Conservation (phyloP, 2,329 filamentous ascomycete genomes). For the Chrysoporthe austroafricana region DNA sequence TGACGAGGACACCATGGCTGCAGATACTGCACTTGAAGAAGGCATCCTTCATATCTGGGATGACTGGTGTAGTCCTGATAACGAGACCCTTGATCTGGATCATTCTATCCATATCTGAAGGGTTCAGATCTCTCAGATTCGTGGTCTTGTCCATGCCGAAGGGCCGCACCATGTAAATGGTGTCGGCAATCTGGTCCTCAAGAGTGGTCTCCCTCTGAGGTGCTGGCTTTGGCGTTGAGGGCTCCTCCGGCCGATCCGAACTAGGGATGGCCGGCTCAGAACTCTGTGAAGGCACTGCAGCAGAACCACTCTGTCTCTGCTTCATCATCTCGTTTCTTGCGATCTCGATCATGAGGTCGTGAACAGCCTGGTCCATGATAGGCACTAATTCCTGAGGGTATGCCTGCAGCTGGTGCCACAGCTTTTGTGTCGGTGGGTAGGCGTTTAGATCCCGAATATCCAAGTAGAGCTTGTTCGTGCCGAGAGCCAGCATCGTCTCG, state of each 20-base stretch:
- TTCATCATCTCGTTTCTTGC: slow-evolving; percentile 79
- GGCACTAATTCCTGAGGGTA: slow-evolving; percentile 97
- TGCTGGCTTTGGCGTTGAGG: slow-evolving; percentile 47
- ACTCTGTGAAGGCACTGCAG: slow-evolving; percentile 57
- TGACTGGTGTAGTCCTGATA: slow-evolving; percentile 92
- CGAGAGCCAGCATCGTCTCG: slow-evolving; percentile 88
- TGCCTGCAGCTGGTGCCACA: slow-evolving; percentile 93
- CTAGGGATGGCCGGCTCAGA: slow-evolving; percentile 79
- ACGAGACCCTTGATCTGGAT: slow-evolving; percentile 95
- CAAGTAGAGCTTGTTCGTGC: slow-evolving; percentile 81
- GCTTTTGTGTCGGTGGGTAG: slow-evolving; percentile 88
- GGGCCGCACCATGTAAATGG: slow-evolving; percentile 83
- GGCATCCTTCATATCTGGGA: slow-evolving; percentile 98
- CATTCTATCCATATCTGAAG: slow-evolving; percentile 93
- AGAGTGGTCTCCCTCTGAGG: slow-evolving; percentile 60
- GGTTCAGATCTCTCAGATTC: slow-evolving; percentile 93
- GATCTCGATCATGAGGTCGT: slow-evolving; percentile 90
- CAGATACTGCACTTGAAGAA: slow-evolving; percentile 97
- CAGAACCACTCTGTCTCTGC: slow-evolving; percentile 66
- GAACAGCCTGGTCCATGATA: slow-evolving; percentile 92
- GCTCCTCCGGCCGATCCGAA: slow-evolving; percentile 70
- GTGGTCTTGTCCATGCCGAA: slow-evolving; percentile 86
- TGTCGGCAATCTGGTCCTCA: slow-evolving; percentile 80
- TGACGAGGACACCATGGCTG: slow-evolving; percentile 86
- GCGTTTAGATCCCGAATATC: slow-evolving; percentile 88